phyloP scores from a whole-genome alignment of 75 land plant species.

The Pinus tabuliformis region DNA sequence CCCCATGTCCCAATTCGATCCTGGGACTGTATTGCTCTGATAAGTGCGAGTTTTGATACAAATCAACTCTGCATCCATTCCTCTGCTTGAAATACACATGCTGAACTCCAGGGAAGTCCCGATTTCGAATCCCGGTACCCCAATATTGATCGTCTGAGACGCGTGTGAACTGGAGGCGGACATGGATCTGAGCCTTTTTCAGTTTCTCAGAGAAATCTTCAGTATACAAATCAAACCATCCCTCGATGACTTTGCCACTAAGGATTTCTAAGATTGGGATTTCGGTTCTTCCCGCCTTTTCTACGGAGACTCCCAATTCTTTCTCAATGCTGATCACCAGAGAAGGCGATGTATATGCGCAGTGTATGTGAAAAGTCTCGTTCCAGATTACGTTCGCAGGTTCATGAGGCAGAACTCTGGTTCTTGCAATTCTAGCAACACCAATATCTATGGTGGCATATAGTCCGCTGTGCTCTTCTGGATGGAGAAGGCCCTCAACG shows the following conservation, averaged over 20 bases:
- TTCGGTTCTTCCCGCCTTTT: slow-evolving; percentile 36
- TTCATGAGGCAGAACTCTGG: slow-evolving; percentile 20
- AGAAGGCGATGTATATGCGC: slow-evolving; percentile 30
- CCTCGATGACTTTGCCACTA: slow-evolving; percentile 16
- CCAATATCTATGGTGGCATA: slow-evolving; percentile 62
- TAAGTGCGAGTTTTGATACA: slow-evolving; percentile 53
- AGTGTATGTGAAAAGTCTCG: slow-evolving; percentile 41
- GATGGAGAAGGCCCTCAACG: background rate
- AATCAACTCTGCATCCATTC: slow-evolving; percentile 34
- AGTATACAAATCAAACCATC: slow-evolving; percentile 33
- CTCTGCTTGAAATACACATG: slow-evolving; percentile 25
- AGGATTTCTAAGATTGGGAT: slow-evolving; percentile 28
- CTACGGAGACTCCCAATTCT: slow-evolving; percentile 20
- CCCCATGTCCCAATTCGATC: slow-evolving; percentile 14
- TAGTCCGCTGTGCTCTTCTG: slow-evolving; percentile 5
- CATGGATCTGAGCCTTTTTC: slow-evolving; percentile 21
- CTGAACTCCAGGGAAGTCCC: slow-evolving; percentile 16
- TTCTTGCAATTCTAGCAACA: slow-evolving; percentile 37
- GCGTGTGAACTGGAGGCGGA: slow-evolving; percentile 26
- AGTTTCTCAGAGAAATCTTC: slow-evolving; percentile 16
- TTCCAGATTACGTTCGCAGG: slow-evolving; percentile 43
- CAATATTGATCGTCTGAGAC: slow-evolving; percentile 19
- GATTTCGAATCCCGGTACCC: slow-evolving; percentile 18
- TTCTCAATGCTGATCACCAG: slow-evolving; percentile 46
- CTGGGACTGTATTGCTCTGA: slow-evolving; percentile 26